phyloP scores from a whole-genome alignment of 208 protist species.

The Strigomonas culicis region DNA sequence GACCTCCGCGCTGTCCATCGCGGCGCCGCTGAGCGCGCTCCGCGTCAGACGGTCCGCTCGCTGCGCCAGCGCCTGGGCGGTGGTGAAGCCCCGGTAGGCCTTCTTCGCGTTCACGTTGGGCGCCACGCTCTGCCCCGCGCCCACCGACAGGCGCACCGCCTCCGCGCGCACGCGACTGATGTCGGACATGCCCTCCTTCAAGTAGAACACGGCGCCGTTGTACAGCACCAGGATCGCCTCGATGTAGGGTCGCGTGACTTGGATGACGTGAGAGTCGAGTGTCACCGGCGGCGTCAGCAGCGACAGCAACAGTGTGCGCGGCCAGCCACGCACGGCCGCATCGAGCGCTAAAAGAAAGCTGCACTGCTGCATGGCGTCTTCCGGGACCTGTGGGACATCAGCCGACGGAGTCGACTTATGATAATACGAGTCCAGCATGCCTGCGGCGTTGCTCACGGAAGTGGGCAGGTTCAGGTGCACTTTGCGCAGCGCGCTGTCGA shows the following conservation, averaged over 20 bases:
- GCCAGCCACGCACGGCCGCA: slow-evolving; percentile 36
- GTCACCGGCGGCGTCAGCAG: slow-evolving; percentile 21
- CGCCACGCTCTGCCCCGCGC: slow-evolving; percentile 15
- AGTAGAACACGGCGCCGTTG: slow-evolving; percentile 46
- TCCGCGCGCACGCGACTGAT: slow-evolving; percentile 37
- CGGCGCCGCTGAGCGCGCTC: background rate
- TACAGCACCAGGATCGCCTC: slow-evolving; percentile 59
- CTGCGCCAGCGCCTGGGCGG: slow-evolving; percentile 26
- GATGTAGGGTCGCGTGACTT: slow-evolving; percentile 25
- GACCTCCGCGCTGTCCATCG: background rate
- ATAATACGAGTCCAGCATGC: slow-evolving; percentile 48
- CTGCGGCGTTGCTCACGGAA: slow-evolving; percentile 23
- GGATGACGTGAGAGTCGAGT: slow-evolving; percentile 9
- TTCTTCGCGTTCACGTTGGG: slow-evolving; percentile 45
- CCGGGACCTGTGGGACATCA: slow-evolving; percentile 21
- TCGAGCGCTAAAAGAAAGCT: slow-evolving; percentile 50
- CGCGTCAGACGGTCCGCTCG: slow-evolving; percentile 10
- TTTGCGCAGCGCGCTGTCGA: slow-evolving; percentile 25
- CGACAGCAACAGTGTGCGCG: slow-evolving; percentile 27
- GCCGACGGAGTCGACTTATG: slow-evolving; percentile 27
- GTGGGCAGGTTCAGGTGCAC: slow-evolving; percentile 16
- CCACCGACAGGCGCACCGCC: slow-evolving; percentile 10
- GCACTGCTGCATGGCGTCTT: slow-evolving; percentile 32
- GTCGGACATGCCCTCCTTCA: slow-evolving; percentile 32
- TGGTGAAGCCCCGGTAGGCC: slow-evolving; percentile 42